Conservation (phyloP, 805 yeast genomes). For the Myxozyma monticola region DNA sequence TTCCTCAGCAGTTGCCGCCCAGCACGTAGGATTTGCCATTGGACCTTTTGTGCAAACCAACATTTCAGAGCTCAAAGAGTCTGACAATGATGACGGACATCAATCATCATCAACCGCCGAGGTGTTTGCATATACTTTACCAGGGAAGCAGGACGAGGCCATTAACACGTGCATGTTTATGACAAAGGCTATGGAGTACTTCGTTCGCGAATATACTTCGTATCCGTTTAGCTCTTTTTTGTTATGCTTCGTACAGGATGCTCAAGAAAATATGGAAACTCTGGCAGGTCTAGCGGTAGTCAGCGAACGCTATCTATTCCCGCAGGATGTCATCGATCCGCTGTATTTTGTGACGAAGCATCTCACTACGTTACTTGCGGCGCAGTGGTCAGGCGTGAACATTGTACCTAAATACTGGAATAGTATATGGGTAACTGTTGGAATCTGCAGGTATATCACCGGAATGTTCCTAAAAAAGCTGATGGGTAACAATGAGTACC, state of each 20-base stretch:
- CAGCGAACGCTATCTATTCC: conserved; percentile 63
- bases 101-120: conserved; percentile 41
- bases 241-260: conserved; percentile 66
- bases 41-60: conserved; percentile 78
- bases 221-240: conserved; percentile 86
- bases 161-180: conserved; percentile 74
- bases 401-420: conserved; percentile 76
- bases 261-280: conserved; percentile 52
- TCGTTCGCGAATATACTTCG: conserved; percentile 85
- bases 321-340: conserved; percentile 76
- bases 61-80: conserved; percentile 47
- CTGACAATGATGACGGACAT: conserved; percentile 38
- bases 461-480: conserved; percentile 63
- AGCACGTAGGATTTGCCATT: conserved; percentile 91
- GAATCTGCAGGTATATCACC: conserved; percentile 82
- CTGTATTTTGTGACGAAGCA: conserved; percentile 66
- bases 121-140: conserved; percentile 58
- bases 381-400: conserved; percentile 92
- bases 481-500: conserved; percentile 82
- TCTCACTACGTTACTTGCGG: conserved; percentile 68
- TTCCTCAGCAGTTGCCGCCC: conserved; percentile 85
- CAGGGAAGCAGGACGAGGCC: conserved; percentile 57
- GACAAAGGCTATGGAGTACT: conserved; percentile 77
- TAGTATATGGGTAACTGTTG: conserved; percentile 88
- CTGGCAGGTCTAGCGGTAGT: conserved; percentile 74